Conservation (phyloP, 2,329 filamentous ascomycete genomes). For the Fusarium bactridioides region DNA sequence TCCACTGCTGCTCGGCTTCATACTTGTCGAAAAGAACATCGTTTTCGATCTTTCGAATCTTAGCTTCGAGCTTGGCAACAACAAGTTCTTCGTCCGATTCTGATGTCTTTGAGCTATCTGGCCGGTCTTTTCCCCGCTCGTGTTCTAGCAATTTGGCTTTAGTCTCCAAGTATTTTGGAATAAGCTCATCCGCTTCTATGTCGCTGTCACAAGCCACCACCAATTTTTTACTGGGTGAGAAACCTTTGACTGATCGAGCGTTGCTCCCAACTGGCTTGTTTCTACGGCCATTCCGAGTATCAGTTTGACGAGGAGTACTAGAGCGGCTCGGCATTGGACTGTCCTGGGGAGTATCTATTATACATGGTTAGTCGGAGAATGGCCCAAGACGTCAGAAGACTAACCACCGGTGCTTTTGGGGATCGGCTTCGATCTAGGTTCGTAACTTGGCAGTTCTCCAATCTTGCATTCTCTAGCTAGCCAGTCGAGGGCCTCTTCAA, state of each 20-base stretch:
- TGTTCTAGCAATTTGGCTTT: conserved; percentile 73
- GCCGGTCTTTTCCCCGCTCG: conserved; percentile 51
- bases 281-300: conserved; percentile 38
- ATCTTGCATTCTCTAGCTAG: conserved; percentile 77
- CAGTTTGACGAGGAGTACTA: conserved; percentile 55
- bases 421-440: conserved; percentile 50
- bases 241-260: conserved; percentile 30
- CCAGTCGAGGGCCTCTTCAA: conserved; percentile 91
- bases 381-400: not conserved
- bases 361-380: not conserved
- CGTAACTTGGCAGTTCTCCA: conserved; percentile 77
- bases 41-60: conserved; percentile 78
- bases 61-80: conserved; percentile 73
- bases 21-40: conserved; percentile 78
- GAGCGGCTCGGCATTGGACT: conserved; percentile 59
- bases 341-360: conserved; percentile 58
- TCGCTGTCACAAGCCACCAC: conserved; percentile 69
- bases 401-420: conserved; percentile 49
- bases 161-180: conserved; percentile 79
- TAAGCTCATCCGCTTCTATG: conserved; percentile 76
- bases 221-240: conserved; percentile 51
- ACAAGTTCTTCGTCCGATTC: conserved; percentile 52
- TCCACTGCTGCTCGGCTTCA: conserved; percentile 72
- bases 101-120: conserved; percentile 29
- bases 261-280: conserved; percentile 48